Base-by-base conservation (phyloP, 148 eudicot species). In the Pharnaceum exiguum region DNA sequence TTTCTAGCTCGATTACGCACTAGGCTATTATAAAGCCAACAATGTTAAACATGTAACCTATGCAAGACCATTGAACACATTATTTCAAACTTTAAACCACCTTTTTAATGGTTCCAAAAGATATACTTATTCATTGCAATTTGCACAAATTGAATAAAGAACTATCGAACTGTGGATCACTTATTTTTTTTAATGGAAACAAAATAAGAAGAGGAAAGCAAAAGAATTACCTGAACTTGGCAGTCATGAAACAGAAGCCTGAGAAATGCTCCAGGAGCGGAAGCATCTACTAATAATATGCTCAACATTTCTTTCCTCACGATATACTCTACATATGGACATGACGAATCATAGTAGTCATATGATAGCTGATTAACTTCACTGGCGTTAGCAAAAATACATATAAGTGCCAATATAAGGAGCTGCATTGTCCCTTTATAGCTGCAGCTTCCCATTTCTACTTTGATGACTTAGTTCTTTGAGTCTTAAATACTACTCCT, bases 161-260 rank as follows among this genome's bases (percentile, higher is more conserved):
- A n/a, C n/a, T n/a, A n/a, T n/a, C n/a, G 12, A 13, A 5, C 43
- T 10, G 11, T 38, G 11, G 13, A 8, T 38, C 11, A 38, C n/a
- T 38, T 4, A 38, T 1, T 13, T 13, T 45, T 3, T 5, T 45
- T 11, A 4, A 6, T 3, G 22, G 12, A 25, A 17, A 45, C 8
- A 17, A 33, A 30, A 2, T 4, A 5, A 30, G 7, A 48, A 49
- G 28, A 57, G 7, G 16, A 33, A 49, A 33, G 10, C 21, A 58
- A 5, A 27, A 2, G 10, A 52, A 5, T 38, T 39, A 79, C 87
- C 87, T 79, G 87, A 71, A 79, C 87, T 79, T 79, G 87, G 65
- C 87, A 82, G 59, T 82, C 87, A 65, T 82, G 87, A 53, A 82
- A 82, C 51, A 82, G 51, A 45, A 82, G 79, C 29, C 88, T 55